Evolutionary conservation across 176 grass and related monocot genomes (phyloP).

Genomic region (Coix lacrymajobi): DNA sequence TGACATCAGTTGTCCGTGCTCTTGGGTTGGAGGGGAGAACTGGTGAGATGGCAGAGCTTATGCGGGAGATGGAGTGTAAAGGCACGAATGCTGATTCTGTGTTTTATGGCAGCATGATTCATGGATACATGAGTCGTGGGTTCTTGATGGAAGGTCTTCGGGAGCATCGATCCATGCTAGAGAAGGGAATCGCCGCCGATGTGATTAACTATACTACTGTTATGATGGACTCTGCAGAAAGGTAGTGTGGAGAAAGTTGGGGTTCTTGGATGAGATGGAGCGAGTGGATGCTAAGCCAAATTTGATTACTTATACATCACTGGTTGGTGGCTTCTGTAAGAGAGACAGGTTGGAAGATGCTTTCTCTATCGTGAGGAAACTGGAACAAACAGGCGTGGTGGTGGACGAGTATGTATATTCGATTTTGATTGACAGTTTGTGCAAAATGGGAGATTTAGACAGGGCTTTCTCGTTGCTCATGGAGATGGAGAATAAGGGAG

Average conservation of each 20-base stretch:
- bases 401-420: conserved; percentile 67
- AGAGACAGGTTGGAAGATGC: conserved; percentile 64
- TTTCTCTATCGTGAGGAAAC: conserved; percentile 45
- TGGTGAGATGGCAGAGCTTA: conserved; percentile 32
- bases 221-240: conserved; percentile 60
- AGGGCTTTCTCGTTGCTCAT: conserved; percentile 50
- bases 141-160: conserved; percentile 57
- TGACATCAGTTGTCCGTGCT: conserved; percentile 41
- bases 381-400: conserved; percentile 50
- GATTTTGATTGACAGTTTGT: conserved; percentile 62
- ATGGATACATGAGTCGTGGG: conserved; percentile 45
- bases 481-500: conserved; percentile 59
- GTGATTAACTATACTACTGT: conserved; percentile 63
- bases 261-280: conserved; percentile 59
- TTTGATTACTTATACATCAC: conserved; percentile 69
- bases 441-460: conserved; percentile 51
- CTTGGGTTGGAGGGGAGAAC: conserved; percentile 48
- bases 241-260: conserved; percentile 78
- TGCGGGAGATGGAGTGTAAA: conserved; percentile 43
- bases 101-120: conserved; percentile 56
- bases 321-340: conserved; percentile 75
- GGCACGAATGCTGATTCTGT: conserved; percentile 41
- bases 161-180: conserved; percentile 45
- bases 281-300: conserved; percentile 37
- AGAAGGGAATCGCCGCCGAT: conserved; percentile 51